Evolutionary conservation across 176 grass and related monocot species (phyloP).

Genomic region (Raddia guianensis): DNA sequence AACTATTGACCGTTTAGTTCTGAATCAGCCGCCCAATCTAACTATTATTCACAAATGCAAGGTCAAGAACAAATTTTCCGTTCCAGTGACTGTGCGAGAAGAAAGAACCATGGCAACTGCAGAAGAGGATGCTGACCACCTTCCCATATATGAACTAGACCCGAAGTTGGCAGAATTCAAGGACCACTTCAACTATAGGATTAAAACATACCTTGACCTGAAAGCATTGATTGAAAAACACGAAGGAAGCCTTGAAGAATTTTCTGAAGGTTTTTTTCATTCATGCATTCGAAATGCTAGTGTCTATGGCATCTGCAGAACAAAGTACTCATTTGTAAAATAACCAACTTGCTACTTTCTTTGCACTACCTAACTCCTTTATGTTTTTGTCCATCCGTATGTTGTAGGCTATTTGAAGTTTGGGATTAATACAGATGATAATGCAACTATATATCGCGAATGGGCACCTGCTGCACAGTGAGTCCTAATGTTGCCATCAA

Average conservation of each 20-base stretch:
- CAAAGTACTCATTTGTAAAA: neutral
- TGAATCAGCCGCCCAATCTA: neutral
- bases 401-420: conserved; percentile 88
- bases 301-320: neutral
- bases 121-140: conserved; percentile 38
- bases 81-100: conserved; percentile 43
- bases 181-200: conserved; percentile 80
- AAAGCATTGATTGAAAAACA: conserved; percentile 67
- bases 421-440: conserved; percentile 71
- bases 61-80: conserved; percentile 59
- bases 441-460: conserved; percentile 76
- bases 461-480: conserved; percentile 95
- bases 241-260: conserved; percentile 75
- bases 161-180: conserved; percentile 58
- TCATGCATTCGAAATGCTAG: neutral
- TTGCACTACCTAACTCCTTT: conserved; percentile 10
- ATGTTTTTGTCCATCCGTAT: conserved; percentile 17
- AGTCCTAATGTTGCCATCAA: conserved; percentile 41
- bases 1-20: neutral
- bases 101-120: conserved; percentile 38
- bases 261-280: conserved; percentile 64
- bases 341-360: neutral
- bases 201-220: conserved; percentile 63
- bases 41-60: conserved; percentile 30
- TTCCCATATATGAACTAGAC: conserved; percentile 73